These are phyloP conservation scores for Exophiala dermatitidis DNA, from an alignment of 2,329 filamentous ascomycete species.

Conservation along the genomic window DNA sequence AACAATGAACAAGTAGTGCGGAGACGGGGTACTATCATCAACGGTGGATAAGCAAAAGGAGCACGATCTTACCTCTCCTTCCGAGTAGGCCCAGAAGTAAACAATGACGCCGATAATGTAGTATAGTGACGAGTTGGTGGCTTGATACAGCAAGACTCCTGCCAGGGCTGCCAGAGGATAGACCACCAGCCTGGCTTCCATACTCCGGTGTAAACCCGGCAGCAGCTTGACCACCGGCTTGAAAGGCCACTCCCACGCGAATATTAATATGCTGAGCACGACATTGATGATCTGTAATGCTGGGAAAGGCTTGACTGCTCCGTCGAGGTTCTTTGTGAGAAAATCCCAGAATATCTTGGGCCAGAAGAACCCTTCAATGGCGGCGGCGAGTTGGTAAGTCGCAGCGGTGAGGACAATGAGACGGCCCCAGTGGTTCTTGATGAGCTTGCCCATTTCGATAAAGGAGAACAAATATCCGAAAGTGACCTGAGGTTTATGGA, in stretches of 20 bases:
- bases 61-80: conserved; percentile 72
- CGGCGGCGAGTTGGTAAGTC: conserved; percentile 73
- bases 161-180: conserved; percentile 71
- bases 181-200: conserved; percentile 75
- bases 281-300: conserved; percentile 86
- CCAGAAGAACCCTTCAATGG: conserved; percentile 89
- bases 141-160: conserved; percentile 78
- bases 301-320: conserved; percentile 78
- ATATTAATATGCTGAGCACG: conserved; percentile 65
- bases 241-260: conserved; percentile 90
- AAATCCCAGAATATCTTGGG: conserved; percentile 99
- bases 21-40: no score
- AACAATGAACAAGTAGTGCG: conserved; percentile 4
- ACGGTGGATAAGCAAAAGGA: not conserved
- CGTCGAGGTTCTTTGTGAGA: conserved; percentile 80
- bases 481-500: no score
- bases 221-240: conserved; percentile 46
- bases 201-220: conserved; percentile 78
- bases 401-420: conserved; percentile 85
- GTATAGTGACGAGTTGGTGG: conserved; percentile 85
- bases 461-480: no score
- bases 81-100: conserved; percentile 96
- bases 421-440: conserved; percentile 98
- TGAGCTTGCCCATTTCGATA: conserved; percentile 78
- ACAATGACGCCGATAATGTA: conserved; percentile 77